Conservation (phyloP, 495 filamentous ascomycete species). For the Aspergillus incahuasiensis region DNA sequence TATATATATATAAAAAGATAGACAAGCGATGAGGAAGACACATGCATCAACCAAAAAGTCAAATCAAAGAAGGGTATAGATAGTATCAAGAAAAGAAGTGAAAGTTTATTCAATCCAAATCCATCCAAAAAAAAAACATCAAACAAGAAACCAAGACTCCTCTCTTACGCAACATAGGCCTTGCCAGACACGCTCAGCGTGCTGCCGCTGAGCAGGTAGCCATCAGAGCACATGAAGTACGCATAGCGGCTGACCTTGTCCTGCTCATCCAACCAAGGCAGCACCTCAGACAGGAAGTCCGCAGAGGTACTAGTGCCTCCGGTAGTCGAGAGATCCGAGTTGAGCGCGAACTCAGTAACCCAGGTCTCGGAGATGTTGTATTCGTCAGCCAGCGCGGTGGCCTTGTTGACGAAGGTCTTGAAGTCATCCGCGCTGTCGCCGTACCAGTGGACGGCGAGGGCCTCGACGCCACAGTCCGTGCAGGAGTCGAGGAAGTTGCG, state of each 20-base stretch:
- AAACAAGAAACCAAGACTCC: not conserved
- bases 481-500: slow-evolving; percentile 55
- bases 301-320: slow-evolving; percentile 40
- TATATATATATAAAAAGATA: not conserved
- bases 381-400: slow-evolving; percentile 37
- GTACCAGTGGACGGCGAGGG: slow-evolving; percentile 72
- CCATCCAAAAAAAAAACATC: not conserved
- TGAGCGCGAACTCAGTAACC: slow-evolving; percentile 71
- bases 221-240: slow-evolving; percentile 66
- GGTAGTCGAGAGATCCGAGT: slow-evolving; percentile 36
- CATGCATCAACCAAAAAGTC: not conserved
- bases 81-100: not conserved
- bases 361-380: slow-evolving; percentile 59
- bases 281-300: slow-evolving; percentile 50
- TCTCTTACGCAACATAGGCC: slow-evolving; percentile 10
- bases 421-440: slow-evolving; percentile 47
- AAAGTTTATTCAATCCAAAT: not conserved
- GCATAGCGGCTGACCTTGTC: slow-evolving; percentile 66
- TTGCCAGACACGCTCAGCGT: slow-evolving; percentile 8
- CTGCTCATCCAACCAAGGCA: slow-evolving; percentile 63
- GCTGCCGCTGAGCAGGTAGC: slow-evolving; percentile 27
- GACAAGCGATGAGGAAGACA: not conserved
- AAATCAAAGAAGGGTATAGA: not conserved
- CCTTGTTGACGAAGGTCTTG: slow-evolving; percentile 53
- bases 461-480: slow-evolving; percentile 57